Evolutionary conservation across 2,329 filamentous ascomycete species (phyloP).

Genomic region (Microcyclosporella mali): DNA sequence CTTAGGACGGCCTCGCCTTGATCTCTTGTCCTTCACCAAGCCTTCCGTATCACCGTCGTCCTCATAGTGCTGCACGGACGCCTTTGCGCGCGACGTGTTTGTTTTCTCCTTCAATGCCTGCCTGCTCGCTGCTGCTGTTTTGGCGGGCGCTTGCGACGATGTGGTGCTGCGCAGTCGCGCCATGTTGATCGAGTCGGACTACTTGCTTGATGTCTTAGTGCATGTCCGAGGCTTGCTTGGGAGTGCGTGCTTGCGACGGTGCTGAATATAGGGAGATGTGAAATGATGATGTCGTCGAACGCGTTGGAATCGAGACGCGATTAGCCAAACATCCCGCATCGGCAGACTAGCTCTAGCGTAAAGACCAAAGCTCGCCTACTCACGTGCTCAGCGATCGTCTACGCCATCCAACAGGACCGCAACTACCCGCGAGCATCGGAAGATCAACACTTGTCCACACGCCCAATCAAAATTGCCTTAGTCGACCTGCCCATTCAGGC

Average conservation of each 20-base stretch:
- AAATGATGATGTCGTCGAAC: slow-evolving; percentile 1
- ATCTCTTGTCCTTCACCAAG: slow-evolving; percentile 24
- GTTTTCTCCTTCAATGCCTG: slow-evolving; percentile 28
- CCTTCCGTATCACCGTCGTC: slow-evolving; percentile 24
- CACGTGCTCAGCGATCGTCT: no score
- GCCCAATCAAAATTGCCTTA: not conserved
- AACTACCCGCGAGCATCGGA: no score
- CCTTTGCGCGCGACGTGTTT: slow-evolving; percentile 18
- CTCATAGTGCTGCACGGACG: slow-evolving; percentile 18
- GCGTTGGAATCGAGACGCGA: not conserved
- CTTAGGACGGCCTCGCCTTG: slow-evolving; percentile 18
- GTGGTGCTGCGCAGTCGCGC: slow-evolving; percentile 25
- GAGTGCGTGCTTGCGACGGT: no score
- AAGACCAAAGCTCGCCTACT: no score
- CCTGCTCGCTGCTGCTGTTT: slow-evolving; percentile 12
- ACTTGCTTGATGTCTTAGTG: no score
- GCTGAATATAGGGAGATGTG: no score
- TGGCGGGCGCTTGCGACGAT: slow-evolving; percentile 9
- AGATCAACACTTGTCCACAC: not conserved
- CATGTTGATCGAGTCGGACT: slow-evolving; percentile 11
- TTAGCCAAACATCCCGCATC: no score
- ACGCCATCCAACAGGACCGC: no score
- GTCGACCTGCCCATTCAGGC: no score
- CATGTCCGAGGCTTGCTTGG: no score
- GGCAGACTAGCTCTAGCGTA: no score